These are phyloP conservation scores for Dentipellis sp. DNA, from an alignment of 768 basidiomycete species.

Conservation along the genomic window DNA sequence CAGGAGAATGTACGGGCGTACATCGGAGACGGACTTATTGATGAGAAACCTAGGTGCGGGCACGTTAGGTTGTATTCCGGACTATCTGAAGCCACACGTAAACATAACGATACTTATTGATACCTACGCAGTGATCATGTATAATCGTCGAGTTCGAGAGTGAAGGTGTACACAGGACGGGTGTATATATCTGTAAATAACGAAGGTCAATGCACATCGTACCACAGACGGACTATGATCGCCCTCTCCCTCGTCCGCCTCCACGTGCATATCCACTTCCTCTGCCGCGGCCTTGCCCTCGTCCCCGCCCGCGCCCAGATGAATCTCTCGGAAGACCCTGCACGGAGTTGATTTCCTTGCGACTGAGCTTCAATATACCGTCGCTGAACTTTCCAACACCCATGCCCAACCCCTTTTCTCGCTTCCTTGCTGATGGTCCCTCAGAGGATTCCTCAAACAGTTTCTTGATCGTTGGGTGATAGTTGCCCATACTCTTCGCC, in stretches of 20 bases:
- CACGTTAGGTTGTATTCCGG: no score
- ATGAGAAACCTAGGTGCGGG: no score
- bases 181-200: no score
- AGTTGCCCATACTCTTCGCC: constrained; percentile 82
- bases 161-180: no score
- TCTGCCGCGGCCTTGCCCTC: constrained; percentile 18
- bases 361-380: constrained; percentile 58
- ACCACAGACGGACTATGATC: no score
- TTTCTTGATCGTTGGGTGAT: constrained; percentile 70
- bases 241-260: background rate
- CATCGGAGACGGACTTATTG: no score
- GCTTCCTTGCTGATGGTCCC: constrained; percentile 27
- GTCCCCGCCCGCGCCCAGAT: constrained; percentile 13
- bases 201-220: no score
- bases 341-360: constrained; percentile 43
- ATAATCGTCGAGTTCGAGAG: no score
- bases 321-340: constrained; percentile 14
- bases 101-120: no score
- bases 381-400: constrained; percentile 70
- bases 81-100: no score
- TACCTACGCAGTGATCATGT: no score
- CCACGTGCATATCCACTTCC: background rate
- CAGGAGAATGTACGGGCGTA: no score
- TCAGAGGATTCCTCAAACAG: constrained; percentile 38
- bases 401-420: constrained; percentile 63